phyloP scores from a whole-genome alignment of 768 basidiomycete species.

The Lyophyllum atratum region DNA sequence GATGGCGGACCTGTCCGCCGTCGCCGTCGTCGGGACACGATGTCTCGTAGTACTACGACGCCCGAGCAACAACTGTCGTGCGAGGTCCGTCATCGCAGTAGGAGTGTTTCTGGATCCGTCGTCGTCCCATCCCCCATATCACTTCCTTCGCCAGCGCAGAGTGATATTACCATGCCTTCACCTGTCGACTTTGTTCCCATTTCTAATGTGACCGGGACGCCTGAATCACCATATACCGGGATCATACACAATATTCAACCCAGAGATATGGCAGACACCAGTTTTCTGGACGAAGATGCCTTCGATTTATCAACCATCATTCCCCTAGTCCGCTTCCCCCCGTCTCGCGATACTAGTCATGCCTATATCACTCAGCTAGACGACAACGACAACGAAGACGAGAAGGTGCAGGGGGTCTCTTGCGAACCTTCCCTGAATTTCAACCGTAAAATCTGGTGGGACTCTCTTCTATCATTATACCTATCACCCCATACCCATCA shows the following conservation, averaged over 20 bases:
- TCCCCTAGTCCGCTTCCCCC: slow-evolving; percentile 7
- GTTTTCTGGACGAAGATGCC: slow-evolving; percentile 8
- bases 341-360: neutral
- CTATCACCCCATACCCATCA: slow-evolving; percentile 33
- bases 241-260: neutral
- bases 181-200: slow-evolving; percentile 11
- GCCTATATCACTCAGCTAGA: slow-evolving; percentile 23
- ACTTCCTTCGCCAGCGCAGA: slow-evolving; percentile 11
- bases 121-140: slow-evolving; percentile 1
- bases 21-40: slow-evolving; percentile 33
- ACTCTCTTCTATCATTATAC: slow-evolving; percentile 63
- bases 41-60: slow-evolving; percentile 10
- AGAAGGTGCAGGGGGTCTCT: slow-evolving; percentile 33
- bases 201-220: neutral
- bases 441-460: slow-evolving; percentile 79
- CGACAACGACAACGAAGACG: slow-evolving; percentile 19
- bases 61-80: slow-evolving; percentile 3
- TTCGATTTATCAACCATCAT: slow-evolving; percentile 23
- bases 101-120: slow-evolving; percentile 8
- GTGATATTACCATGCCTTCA: slow-evolving; percentile 12
- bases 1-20: slow-evolving; percentile 33
- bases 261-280: neutral
- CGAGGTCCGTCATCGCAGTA: neutral
- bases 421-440: slow-evolving; percentile 67
- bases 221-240: slow-evolving; percentile 1